These are phyloP conservation scores for Kentomonas sorsogonicus DNA, from an alignment of 208 protist species.

Conservation along the genomic window DNA sequence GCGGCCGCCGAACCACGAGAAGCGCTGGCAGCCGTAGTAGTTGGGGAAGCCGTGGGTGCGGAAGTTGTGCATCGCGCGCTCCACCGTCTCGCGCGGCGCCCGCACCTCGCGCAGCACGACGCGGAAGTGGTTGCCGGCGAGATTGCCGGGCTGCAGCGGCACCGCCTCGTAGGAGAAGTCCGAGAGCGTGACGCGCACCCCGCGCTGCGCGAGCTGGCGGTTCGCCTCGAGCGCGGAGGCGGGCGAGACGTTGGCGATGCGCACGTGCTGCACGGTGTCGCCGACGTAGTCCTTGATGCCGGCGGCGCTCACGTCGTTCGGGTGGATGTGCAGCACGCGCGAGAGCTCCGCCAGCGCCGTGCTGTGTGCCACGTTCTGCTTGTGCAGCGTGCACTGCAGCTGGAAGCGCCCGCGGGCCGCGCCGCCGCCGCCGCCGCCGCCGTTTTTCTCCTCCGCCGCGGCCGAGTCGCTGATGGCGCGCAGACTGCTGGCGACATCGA, in stretches of 20 bases:
- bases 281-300: conserved; percentile 88
- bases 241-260: conserved; percentile 64
- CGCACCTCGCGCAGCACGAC: conserved; percentile 76
- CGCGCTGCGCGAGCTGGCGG: conserved; percentile 32
- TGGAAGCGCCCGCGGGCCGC: conserved; percentile 21
- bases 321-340: conserved; percentile 73
- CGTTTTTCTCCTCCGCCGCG: not conserved
- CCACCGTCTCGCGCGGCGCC: conserved; percentile 28
- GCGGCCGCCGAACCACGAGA: conserved; percentile 80
- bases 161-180: conserved; percentile 75
- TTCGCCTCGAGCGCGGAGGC: conserved; percentile 55
- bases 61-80: conserved; percentile 49
- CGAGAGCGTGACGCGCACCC: conserved; percentile 52
- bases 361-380: conserved; percentile 75
- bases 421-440: not conserved
- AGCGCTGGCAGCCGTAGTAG: conserved; percentile 87
- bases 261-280: conserved; percentile 79
- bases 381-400: conserved; percentile 75
- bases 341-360: conserved; percentile 54
- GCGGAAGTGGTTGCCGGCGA: conserved; percentile 81
- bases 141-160: conserved; percentile 54
- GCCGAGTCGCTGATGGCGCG: conserved; percentile 10
- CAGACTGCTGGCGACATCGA: conserved; percentile 28
- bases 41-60: conserved; percentile 70
- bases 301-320: conserved; percentile 61